These are phyloP conservation scores for Lecanosticta acicola DNA, from an alignment of 2,329 filamentous ascomycete species.

Conservation along the genomic window DNA sequence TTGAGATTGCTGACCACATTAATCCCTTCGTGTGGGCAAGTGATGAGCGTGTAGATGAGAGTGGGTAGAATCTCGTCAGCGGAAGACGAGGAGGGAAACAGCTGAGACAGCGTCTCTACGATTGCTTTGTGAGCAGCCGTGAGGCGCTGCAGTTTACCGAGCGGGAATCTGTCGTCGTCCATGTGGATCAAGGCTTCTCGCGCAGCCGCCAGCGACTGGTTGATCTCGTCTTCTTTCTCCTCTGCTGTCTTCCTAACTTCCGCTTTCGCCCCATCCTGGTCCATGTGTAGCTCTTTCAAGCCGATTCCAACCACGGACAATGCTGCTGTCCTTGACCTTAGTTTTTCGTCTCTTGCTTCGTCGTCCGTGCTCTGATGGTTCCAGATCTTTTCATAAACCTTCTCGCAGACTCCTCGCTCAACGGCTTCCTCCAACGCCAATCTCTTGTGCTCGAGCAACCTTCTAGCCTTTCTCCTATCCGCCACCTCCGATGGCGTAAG, in stretches of 20 bases:
- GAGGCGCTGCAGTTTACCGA: constrained; percentile 85
- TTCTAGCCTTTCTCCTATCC: constrained; percentile 71
- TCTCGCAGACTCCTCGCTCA: constrained; percentile 58
- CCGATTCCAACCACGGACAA: constrained; percentile 88
- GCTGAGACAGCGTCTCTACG: constrained; percentile 70
- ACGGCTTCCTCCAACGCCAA: constrained; percentile 81
- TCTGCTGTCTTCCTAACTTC: constrained; percentile 52
- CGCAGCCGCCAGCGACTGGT: constrained; percentile 65
- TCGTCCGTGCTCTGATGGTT: constrained; percentile 87
- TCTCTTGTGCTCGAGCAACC: constrained; percentile 70
- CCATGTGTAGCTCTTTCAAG: constrained; percentile 74
- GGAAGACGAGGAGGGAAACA: constrained; percentile 70
- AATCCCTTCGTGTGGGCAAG: constrained; percentile 75
- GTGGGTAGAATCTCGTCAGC: constrained; percentile 97
- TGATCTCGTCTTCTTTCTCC: constrained; percentile 59
- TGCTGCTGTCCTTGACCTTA: constrained; percentile 89
- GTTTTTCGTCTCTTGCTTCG: constrained; percentile 88
- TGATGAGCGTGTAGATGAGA: constrained; percentile 92
- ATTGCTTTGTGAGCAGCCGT: constrained; percentile 89
- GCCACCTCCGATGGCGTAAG: constrained; percentile 80
- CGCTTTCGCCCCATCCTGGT: constrained; percentile 55
- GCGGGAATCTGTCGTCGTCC: constrained; percentile 78
- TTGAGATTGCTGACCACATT: constrained; percentile 90
- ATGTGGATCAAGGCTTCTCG: constrained; percentile 65
- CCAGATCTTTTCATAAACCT: constrained; percentile 75